Evolutionary conservation across 2,329 filamentous ascomycete species (phyloP).

Genomic region (Arthroderma sp.): DNA sequence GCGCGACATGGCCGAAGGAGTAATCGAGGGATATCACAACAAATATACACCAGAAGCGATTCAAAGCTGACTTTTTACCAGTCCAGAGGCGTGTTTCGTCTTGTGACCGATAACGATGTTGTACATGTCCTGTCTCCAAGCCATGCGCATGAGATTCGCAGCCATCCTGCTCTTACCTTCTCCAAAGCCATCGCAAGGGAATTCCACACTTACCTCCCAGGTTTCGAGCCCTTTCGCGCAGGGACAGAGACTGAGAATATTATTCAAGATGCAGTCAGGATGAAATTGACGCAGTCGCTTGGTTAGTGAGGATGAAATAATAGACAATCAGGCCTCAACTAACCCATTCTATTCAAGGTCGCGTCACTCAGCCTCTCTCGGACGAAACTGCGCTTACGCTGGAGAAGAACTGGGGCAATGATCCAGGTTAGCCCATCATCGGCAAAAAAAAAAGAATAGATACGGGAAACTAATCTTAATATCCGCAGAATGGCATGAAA

Average conservation of each 20-base stretch:
- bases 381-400: constrained; percentile 6
- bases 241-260: constrained; percentile 7
- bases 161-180: constrained; percentile 12
- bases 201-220: constrained; percentile 7
- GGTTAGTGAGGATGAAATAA: constrained; percentile 8
- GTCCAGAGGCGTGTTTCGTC: constrained; percentile 7
- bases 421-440: constrained; percentile 3
- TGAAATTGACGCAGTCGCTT: constrained; percentile 14
- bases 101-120: constrained; percentile 13
- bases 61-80: not conserved
- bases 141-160: constrained; percentile 16
- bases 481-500: constrained; percentile 11
- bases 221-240: constrained; percentile 8
- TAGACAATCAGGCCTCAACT: not conserved
- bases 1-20: not conserved
- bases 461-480: not conserved
- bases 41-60: not conserved
- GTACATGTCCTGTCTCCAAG: constrained; percentile 12
- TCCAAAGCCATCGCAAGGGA: constrained; percentile 7
- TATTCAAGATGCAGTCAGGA: constrained; percentile 13
- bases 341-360: constrained; percentile 1
- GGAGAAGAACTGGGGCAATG: constrained; percentile 8
- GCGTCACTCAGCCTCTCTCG: constrained; percentile 9
- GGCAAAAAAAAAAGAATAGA: not conserved
- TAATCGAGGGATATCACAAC: not conserved